These are phyloP conservation scores for Malus domestica DNA, from an alignment of 306 rosid genomes.

Conservation along the genomic window ASM211411v1 NC_041789.1:27458501-27459000, in stretches of 20 bases:
- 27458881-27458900: neutral
- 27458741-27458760: slow-evolving; percentile 35
- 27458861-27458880: neutral
- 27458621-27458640: no score
- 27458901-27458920: neutral
- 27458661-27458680: no score
- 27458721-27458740: neutral
- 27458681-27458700: no score
- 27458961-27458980: neutral
- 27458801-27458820: slow-evolving; percentile 12
- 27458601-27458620: no score
- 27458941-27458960: neutral
- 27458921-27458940: neutral
- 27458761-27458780: neutral
- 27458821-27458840: slow-evolving; percentile 13
- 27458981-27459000: neutral
- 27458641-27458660: no score
- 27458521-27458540: slow-evolving; percentile 8
- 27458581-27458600: no score
- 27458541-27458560: slow-evolving; percentile 9
- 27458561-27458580: no score
- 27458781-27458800: slow-evolving; percentile 12
- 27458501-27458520: neutral
- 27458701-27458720: no score
- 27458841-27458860: neutral